Percentiles rank a stretch among this genome's conserved stretches.
These are phyloP conservation scores for Hibiscus syriacus DNA, from an alignment of 345 rosid species.

Conservation along the genomic window DNA sequence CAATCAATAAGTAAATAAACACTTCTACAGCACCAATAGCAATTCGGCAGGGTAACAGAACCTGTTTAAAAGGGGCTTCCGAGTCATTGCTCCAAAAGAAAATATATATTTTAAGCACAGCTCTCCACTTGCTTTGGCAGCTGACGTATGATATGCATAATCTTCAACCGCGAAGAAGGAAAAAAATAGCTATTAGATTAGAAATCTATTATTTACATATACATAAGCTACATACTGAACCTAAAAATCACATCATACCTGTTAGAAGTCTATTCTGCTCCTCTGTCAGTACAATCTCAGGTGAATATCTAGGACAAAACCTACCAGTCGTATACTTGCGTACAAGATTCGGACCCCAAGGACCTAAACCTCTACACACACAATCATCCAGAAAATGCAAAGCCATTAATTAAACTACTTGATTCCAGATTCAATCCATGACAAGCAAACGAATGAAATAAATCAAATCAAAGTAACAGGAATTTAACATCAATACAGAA, in stretches of 20 bases:
- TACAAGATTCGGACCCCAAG: slow-evolving; percentile 88
- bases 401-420: neutral
- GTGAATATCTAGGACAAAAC: slow-evolving; percentile 38
- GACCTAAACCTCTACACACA: slow-evolving; percentile 81
- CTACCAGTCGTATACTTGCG: slow-evolving; percentile 42
- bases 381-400: slow-evolving; percentile 11
- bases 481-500: neutral
- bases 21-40: neutral
- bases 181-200: slow-evolving; percentile 11
- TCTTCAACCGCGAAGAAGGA: slow-evolving; percentile 30
- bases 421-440: neutral
- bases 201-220: neutral
- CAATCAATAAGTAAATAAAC: neutral
- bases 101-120: slow-evolving; percentile 89
- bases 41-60: slow-evolving; percentile 19
- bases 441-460: neutral
- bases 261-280: slow-evolving; percentile 71
- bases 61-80: slow-evolving; percentile 83
- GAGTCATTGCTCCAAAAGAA: slow-evolving; percentile 84
- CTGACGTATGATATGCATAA: slow-evolving; percentile 75
- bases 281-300: slow-evolving; percentile 45
- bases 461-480: neutral
- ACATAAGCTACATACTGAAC: neutral
- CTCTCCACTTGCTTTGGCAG: slow-evolving; percentile 96
- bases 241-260: slow-evolving; percentile 28